Evolutionary conservation across 371 early-diverging fungal genomes (phyloP), one percentile per base, ranked within the genome.

Genomic region (Apophysomyces sp.): DNA sequence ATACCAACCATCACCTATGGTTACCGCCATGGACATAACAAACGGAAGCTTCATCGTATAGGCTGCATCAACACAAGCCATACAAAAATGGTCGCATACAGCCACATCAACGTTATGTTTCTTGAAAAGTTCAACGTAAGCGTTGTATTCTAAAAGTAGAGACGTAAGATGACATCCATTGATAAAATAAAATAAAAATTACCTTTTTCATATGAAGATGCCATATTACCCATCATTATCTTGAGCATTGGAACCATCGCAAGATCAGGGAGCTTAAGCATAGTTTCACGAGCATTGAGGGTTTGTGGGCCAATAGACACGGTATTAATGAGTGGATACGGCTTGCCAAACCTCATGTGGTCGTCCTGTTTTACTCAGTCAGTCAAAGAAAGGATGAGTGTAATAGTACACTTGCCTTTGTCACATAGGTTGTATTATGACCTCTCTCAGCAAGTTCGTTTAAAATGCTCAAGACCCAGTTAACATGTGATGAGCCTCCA

Each of bases 401-500:
- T 15, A 7, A 11, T 15, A 18, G 4, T 2, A 15, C 30, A 52
- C 41, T 32, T 29, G 57, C 63, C 12, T 24, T 57, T 16, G 57
- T 60, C 16, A 44, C 27, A 55, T 39, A 65, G 6, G 56, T 34
- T 12, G 52, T 36, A 1, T 56, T 32, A 28, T 65, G 60, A 1
- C 66, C 66, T 28, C 66, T 37, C 12, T 34, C 24, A 4, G 28
- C 34, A 16, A 65, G 52, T 21, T 60, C 52, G 12, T 60, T 29
- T 29, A 57, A 7, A 24, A 65, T 56, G 16, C 16, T 32, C 1
- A 65, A 11, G 0, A 57, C 61, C 60, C 60, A 59, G 34, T 28
- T 51, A 9, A 34, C 52, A 56, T 65, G 66, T 2, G 60, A 55
- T 21, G 61, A 55, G 2, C 66, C 66, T 26, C 66, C 66, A 2